Evolutionary conservation across 495 filamentous ascomycete genomes (phyloP).

Genomic region (Patellaria atrata): DNA sequence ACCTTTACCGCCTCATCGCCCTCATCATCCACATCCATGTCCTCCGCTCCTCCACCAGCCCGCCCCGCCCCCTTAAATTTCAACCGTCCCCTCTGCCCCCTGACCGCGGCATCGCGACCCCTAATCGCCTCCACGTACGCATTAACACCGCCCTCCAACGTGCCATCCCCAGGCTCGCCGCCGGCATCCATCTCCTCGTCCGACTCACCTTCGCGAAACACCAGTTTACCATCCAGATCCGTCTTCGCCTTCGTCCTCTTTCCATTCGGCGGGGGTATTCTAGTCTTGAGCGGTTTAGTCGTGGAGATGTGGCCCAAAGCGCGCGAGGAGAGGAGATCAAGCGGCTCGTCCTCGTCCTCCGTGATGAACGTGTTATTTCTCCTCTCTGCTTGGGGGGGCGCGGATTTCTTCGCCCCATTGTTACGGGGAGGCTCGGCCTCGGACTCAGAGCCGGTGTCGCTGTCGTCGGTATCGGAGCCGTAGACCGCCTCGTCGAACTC

Average conservation of each 20-base stretch:
- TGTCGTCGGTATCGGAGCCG: constrained; percentile 50
- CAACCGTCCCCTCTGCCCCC: constrained; percentile 70
- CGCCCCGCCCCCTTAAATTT: constrained; percentile 67
- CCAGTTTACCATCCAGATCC: constrained; percentile 76
- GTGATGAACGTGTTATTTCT: constrained; percentile 81
- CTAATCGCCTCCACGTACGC: constrained; percentile 86
- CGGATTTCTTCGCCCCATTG: constrained; percentile 30
- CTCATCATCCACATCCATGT: constrained; percentile 59
- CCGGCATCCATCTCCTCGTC: constrained; percentile 33
- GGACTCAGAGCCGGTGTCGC: constrained; percentile 41
- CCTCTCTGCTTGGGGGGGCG: constrained; percentile 10
- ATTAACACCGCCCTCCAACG: constrained; percentile 51
- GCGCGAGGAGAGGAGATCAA: constrained; percentile 78
- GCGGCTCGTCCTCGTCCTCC: constrained; percentile 82
- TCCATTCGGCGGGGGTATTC: constrained; percentile 27
- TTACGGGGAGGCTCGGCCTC: constrained; percentile 27
- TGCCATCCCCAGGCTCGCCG: constrained; percentile 29
- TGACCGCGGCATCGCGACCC: constrained; percentile 64
- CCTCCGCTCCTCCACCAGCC: constrained; percentile 41
- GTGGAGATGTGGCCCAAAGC: constrained; percentile 88
- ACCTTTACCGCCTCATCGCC: constrained; percentile 20
- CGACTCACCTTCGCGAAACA: constrained; percentile 48
- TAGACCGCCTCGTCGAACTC: constrained; percentile 94
- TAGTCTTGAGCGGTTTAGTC: constrained; percentile 52
- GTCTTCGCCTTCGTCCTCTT: constrained; percentile 51